phyloP scores from a whole-genome alignment of 2,329 filamentous ascomycete species.

The Erysiphe pulchra region DNA sequence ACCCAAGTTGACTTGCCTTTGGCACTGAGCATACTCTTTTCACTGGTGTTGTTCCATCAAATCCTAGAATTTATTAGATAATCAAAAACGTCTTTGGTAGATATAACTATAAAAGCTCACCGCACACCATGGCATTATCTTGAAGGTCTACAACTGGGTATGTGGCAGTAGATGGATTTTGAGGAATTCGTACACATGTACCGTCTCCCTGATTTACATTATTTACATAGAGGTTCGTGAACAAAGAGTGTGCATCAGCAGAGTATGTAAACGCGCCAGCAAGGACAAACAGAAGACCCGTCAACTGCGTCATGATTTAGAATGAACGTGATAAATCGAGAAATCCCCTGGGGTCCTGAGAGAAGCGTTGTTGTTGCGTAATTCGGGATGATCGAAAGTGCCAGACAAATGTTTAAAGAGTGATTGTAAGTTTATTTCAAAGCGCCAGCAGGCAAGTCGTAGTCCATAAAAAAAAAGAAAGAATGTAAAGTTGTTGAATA shows the following conservation, averaged over 20 bases:
- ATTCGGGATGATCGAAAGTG: no score
- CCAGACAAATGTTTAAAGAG: no score
- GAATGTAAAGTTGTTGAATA: no score
- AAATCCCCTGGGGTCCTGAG: no score
- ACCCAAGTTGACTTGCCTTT: constrained; percentile 13
- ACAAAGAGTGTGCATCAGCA: constrained; percentile 30
- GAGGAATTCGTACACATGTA: constrained; percentile 43
- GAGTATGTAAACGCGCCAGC: constrained; percentile 2
- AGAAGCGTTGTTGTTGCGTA: no score
- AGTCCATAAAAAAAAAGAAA: no score
- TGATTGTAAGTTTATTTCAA: no score
- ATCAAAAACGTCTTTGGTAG: neutral
- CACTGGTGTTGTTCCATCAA: constrained; percentile 22
- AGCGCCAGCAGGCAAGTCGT: no score
- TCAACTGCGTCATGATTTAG: neutral
- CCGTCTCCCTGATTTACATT: constrained; percentile 40
- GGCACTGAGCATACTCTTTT: constrained; percentile 19
- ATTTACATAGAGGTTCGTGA: constrained; percentile 37
- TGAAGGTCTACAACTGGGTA: constrained; percentile 29
- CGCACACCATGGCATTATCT: constrained; percentile 43
- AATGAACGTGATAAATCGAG: no score
- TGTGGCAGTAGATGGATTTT: constrained; percentile 23
- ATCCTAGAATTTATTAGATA: constrained; percentile 13
- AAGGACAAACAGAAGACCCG: neutral
- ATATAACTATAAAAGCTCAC: constrained; percentile 18